phyloP scores from a whole-genome alignment of 495 filamentous ascomycete species.

The Xanthoparmelia taractica region DNA sequence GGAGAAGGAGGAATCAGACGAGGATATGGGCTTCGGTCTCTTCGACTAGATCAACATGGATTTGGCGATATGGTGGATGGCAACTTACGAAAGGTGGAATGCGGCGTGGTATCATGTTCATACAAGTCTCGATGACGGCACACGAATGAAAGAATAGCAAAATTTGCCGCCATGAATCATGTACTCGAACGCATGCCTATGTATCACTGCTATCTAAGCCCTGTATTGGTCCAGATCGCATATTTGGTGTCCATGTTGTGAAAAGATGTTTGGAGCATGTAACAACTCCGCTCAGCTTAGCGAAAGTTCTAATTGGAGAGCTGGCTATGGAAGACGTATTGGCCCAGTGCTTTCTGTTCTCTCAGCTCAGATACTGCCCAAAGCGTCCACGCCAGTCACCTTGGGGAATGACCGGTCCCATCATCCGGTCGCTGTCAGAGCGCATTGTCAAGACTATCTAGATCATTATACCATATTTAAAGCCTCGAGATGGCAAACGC shows the following conservation, averaged over 20 bases:
- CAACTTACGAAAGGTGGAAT: not conserved
- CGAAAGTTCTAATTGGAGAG: not conserved
- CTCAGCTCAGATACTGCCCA: not conserved
- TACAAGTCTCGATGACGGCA: not conserved
- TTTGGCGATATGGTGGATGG: conserved; percentile 6
- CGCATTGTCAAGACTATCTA: not conserved
- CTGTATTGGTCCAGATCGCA: not conserved
- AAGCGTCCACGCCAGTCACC: not conserved
- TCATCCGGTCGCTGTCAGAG: not conserved
- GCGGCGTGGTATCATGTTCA: not conserved
- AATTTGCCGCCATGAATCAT: not conserved
- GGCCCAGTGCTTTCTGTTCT: not conserved
- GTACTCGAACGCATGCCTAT: not conserved
- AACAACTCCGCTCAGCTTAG: not conserved
- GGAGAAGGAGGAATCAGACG: conserved; percentile 89
- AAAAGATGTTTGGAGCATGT: not conserved
- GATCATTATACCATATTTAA: not conserved
- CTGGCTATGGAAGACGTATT: not conserved
- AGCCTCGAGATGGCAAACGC: not conserved
- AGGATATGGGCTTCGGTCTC: conserved; percentile 99
- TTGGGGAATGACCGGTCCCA: not conserved
- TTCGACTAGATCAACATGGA: conserved; percentile 66
- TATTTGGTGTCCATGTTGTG: not conserved
- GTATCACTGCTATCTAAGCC: not conserved
- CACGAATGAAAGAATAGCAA: not conserved